Evolutionary conservation across 1,139 yeast species (phyloP).

Genomic region (Spathaspora sp.): DNA sequence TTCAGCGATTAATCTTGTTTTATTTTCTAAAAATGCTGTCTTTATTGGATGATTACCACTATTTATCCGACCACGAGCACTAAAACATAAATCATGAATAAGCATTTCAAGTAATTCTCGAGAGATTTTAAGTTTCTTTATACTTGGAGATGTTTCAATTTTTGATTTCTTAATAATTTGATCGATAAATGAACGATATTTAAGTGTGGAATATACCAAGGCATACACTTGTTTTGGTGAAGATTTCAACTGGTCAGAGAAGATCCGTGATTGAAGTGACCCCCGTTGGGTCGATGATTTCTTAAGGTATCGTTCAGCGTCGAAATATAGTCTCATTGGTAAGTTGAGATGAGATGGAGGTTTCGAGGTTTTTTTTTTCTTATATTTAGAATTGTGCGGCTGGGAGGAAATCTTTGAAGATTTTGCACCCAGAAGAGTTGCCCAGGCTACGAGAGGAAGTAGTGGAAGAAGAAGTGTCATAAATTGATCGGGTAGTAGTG

Average conservation of each 20-base stretch:
- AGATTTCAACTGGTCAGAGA: conserved; percentile 42
- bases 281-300: conserved; percentile 17
- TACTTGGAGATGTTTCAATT: conserved; percentile 43
- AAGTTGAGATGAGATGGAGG: conserved; percentile 2
- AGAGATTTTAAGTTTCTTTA: conserved; percentile 38
- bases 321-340: conserved; percentile 61
- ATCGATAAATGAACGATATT: conserved; percentile 61
- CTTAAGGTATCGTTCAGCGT: conserved; percentile 52
- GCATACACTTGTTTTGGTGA: conserved; percentile 85
- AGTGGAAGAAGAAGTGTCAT: too few species aligned
- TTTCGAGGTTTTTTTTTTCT: background rate
- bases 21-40: conserved; percentile 74
- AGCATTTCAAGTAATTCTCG: conserved; percentile 58
- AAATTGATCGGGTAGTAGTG: too few species aligned
- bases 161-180: conserved; percentile 66
- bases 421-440: background rate
- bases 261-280: conserved; percentile 67
- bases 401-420: background rate
- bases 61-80: conserved; percentile 78
- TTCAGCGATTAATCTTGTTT: conserved; percentile 81
- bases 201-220: conserved; percentile 72
- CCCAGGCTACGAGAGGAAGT: too few species aligned
- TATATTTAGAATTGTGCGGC: background rate
- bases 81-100: conserved; percentile 78
- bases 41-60: conserved; percentile 88